Conservation (phyloP, 2,329 filamentous ascomycete species). For the Ascocoryne sarcoides region DNA sequence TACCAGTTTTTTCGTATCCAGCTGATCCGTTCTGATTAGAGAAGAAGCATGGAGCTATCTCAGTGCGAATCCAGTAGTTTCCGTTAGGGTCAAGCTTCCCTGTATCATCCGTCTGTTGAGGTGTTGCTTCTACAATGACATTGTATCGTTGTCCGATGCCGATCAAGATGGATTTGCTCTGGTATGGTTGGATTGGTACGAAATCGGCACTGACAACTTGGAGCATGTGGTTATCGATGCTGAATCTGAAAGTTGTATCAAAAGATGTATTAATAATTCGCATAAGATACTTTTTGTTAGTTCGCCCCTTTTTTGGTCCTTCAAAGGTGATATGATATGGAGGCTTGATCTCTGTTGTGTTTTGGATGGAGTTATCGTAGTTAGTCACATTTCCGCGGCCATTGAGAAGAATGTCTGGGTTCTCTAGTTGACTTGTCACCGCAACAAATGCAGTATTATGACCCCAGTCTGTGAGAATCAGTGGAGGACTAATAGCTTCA, state of each 20-base stretch:
- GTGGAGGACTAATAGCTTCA: constrained; percentile 45
- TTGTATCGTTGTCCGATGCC: constrained; percentile 43
- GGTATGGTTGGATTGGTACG: constrained; percentile 53
- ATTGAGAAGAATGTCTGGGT: constrained; percentile 25
- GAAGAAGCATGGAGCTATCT: constrained; percentile 6
- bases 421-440: constrained; percentile 9
- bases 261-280: constrained; percentile 38
- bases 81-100: no score
- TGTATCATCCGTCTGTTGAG: constrained; percentile 10
- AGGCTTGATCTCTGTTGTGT: neutral
- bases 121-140: constrained; percentile 35
- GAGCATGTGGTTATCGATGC: constrained; percentile 43
- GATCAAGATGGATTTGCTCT: constrained; percentile 49
- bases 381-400: neutral
- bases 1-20: constrained; percentile 10
- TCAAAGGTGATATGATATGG: neutral
- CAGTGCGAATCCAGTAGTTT: constrained; percentile 39
- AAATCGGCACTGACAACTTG: constrained; percentile 56
- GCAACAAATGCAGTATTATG: constrained; percentile 17
- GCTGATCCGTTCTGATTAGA: constrained; percentile 9
- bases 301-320: neutral
- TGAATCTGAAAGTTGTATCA: constrained; percentile 33
- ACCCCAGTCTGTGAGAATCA: constrained; percentile 10
- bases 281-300: constrained; percentile 13
- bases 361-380: neutral